Percentiles rank a stretch among this genome's conserved stretches.
Evolutionary conservation across 192 early-diverging fungal genomes (phyloP).

Genomic region (Diversispora eburnea): DNA sequence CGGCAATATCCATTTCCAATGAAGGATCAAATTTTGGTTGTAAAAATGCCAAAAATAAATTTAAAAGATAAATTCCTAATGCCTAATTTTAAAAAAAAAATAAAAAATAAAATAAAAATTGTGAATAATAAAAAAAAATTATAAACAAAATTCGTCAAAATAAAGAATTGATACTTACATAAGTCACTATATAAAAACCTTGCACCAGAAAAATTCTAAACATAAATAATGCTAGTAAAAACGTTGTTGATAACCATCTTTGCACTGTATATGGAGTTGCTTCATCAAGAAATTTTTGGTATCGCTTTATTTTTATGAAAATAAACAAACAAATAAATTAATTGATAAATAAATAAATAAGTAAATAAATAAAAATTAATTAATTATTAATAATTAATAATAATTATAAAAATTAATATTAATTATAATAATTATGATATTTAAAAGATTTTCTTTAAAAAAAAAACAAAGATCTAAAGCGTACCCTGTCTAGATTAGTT

Average conservation of each 20-base stretch:
- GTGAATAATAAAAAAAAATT: background rate
- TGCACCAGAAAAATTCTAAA: conserved; percentile 75
- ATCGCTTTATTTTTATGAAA: conserved; percentile 45
- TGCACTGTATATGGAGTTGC: conserved; percentile 69
- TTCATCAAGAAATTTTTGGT: conserved; percentile 77
- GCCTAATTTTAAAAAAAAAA: background rate
- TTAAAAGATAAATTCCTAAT: conserved; percentile 91
- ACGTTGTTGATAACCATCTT: conserved; percentile 72
- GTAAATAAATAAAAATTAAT: too few species aligned
- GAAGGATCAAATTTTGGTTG: conserved; percentile 97
- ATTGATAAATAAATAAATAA: too few species aligned
- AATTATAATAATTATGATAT: too few species aligned
- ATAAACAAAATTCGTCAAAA: background rate
- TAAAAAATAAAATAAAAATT: background rate
- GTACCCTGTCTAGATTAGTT: too few species aligned
- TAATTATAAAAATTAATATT: too few species aligned
- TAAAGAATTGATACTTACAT: conserved; percentile 43
- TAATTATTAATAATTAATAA: too few species aligned
- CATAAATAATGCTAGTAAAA: conserved; percentile 63
- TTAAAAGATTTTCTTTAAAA: too few species aligned
- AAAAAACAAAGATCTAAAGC: too few species aligned
- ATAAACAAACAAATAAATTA: too few species aligned
- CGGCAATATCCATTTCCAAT: conserved; percentile 62
- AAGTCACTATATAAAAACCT: conserved; percentile 97
- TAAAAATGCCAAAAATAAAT: conserved; percentile 91